These are phyloP conservation scores for Botryotinia convoluta DNA, from an alignment of 2,329 filamentous ascomycete genomes.

Conservation along the genomic window DNA sequence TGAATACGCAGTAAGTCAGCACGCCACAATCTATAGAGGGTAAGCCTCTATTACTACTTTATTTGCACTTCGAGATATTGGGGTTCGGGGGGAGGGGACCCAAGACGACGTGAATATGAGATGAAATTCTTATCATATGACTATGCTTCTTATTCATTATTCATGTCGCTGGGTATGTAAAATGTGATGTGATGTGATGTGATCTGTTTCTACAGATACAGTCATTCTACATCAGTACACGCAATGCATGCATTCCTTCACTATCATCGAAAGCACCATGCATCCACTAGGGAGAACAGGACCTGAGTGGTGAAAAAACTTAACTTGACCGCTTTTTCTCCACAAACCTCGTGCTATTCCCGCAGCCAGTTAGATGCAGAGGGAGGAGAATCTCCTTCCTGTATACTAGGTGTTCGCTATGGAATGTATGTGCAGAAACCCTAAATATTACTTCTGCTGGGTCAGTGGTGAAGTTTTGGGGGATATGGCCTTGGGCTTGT, in stretches of 20 bases:
- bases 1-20: neutral
- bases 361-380: neutral
- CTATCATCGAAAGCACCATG: neutral
- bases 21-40: conserved; percentile 6
- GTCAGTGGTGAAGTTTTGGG: neutral
- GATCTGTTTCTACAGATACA: neutral
- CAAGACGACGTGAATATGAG: neutral
- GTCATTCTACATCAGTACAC: neutral
- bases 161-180: neutral
- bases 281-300: neutral
- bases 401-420: neutral
- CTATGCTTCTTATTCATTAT: neutral
- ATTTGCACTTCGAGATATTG: conserved; percentile 4
- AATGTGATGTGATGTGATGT: conserved; percentile 7
- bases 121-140: neutral
- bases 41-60: neutral
- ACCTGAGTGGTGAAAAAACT: neutral
- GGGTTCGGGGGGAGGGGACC: neutral
- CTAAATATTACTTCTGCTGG: neutral
- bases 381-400: neutral
- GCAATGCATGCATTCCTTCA: conserved; percentile 6
- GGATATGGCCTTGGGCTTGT: neutral
- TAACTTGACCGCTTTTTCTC: conserved; percentile 7
- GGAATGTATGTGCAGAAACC: neutral
- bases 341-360: neutral